phyloP scores from a whole-genome alignment of 345 rosid genomes.

The Draba incana region DNA sequence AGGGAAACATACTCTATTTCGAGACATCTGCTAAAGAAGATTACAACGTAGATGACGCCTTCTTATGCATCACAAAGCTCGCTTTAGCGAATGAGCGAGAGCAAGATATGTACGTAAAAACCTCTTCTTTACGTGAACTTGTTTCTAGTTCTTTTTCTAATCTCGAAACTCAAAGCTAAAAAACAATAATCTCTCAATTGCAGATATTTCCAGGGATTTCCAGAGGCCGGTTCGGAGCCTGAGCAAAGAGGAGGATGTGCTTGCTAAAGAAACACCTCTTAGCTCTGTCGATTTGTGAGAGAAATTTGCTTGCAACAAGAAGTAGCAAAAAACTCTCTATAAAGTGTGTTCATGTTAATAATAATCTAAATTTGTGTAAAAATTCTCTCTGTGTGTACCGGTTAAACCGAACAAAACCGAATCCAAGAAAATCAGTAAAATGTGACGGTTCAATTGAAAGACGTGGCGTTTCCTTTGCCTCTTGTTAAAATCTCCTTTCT shows the following conservation, averaged over 20 bases:
- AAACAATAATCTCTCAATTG: constrained; percentile 9
- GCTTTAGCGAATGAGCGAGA: constrained; percentile 80
- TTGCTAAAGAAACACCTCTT: constrained; percentile 51
- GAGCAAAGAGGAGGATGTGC: constrained; percentile 95
- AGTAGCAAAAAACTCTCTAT: neutral
- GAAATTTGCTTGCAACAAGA: constrained; percentile 9
- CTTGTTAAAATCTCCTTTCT: constrained; percentile 17
- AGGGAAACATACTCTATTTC: constrained; percentile 84
- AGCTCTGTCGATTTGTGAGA: constrained; percentile 2
- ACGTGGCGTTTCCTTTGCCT: constrained; percentile 50
- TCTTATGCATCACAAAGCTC: constrained; percentile 77
- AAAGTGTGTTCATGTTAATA: neutral
- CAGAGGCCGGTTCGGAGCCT: constrained; percentile 68
- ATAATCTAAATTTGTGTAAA: too few species aligned
- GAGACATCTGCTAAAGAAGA: constrained; percentile 99
- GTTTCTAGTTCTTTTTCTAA: neutral
- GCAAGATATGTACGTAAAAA: constrained; percentile 79
- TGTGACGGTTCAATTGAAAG: constrained; percentile 15
- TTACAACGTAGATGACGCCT: constrained; percentile 83
- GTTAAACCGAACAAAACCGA: neutral
- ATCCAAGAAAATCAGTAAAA: neutral
- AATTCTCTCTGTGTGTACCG: too few species aligned
- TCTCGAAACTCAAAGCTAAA: too few species aligned
- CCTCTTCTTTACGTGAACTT: neutral
- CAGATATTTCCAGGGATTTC: constrained; percentile 93